Evolutionary conservation across 2,329 filamentous ascomycete genomes (phyloP), one percentile per base, ranked within the genome.

Genomic region (Penicillium sp.): DNA sequence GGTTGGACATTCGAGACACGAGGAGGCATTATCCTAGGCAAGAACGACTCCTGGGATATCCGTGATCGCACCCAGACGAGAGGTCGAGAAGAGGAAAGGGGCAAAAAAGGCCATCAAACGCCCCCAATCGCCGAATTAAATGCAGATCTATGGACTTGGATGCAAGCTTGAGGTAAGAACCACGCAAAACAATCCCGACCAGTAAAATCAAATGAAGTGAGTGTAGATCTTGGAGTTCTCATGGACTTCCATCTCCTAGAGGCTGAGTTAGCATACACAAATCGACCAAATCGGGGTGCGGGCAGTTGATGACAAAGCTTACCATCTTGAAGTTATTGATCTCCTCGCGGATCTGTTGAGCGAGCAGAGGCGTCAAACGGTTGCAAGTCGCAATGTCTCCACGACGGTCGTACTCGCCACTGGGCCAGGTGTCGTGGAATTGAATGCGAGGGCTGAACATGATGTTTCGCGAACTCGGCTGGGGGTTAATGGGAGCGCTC

Each of bases 271-370:
- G 68, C 59, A 56, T 58, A 5, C 49, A 35, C 2, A 47, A n/a
- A 38, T 17, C 1, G 30, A 30, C 9, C n/a, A 1, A 13, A 13
- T 13, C 4, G 10, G 35, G 12, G 13, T 4, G 13, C 35, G 35
- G 8, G 5, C 17, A 26, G 8, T 37, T 22, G 1, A 0, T 4
- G 15, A 37, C 17, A 7, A 47, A 30, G 80, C 89, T 65, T 82
- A 95, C 92, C 95, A 99, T 99, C 80, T 99, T 99, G 85, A 99
- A 99, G 71, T 89, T 96, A 81, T 99, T 99, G 71, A 99, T 87
- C 82, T 99, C 95, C 81, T 99, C 95, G 81, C 98, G 98, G 81
- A 99, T 99, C 79, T 99, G 95, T 81, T 99, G 95, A 50, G 95
- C 95, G 66, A 99, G 86, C 86, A 97, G 93, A 13, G 95, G 95